Evolutionary conservation across 805 yeast species (phyloP), one percentile per base, ranked within the genome.

Genomic region (Yarrowia divulgata): DNA sequence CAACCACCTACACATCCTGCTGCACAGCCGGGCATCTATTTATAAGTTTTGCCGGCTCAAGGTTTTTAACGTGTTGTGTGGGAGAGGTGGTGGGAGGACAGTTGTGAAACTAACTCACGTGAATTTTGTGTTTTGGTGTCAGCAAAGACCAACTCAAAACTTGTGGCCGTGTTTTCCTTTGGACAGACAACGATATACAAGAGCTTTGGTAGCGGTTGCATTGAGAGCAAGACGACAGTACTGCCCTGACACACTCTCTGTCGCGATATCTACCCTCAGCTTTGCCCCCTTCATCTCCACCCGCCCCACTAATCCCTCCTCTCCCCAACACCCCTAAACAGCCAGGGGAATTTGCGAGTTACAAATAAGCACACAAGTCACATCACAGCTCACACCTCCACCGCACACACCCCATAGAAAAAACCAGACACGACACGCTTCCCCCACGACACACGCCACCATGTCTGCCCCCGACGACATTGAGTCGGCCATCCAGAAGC

Each of bases 401-500:
- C 62, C 46, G 62, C 62, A 55, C 29, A 23, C 29, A 23, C 29
- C 29, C 29, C 29, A 23, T 2, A 23, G 29, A 23, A 23, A 23
- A 23, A 23, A 23, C 29, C 2, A 23, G 29, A 23, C 29, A 23
- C 29, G 29, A 23, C 29, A 23, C 29, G 29, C 29, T 23, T 4
- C 29, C 2, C 29, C 29, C 29, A 23, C 29, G 29, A 23, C 29
- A 37, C 3, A 52, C 34, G 19, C 43, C 39, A 19, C 48, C 68
- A 63, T 48, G 68, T 48, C 68, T 48, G 68, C 55, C 23, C 68
- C 45, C 46, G 68, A 63, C 57, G 68, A 63, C 68, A 16, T 63
- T 29, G 68, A 63, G 46, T 63, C 68, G 58, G 86, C 82, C 68
- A 76, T 84, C 69, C 80, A 84, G 52, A 97, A 94, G 75, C 93